Conservation (phyloP, 257 asterid species). For the Cynanchum wilfordii region DNA sequence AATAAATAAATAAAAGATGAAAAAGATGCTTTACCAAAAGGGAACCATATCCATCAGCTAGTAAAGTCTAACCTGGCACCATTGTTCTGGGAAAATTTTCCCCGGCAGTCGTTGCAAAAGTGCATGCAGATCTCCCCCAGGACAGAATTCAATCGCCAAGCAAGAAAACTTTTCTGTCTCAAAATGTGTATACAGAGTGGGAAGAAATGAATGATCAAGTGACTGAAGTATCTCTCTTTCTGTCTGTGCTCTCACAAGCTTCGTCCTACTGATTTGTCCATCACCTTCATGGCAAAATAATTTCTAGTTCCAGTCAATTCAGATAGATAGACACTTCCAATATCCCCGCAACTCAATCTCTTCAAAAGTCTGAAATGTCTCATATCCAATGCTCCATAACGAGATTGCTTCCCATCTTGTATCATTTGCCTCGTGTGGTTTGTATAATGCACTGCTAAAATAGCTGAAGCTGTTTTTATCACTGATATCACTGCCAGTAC, state of each 20-base stretch:
- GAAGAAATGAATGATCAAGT: constrained; percentile 63
- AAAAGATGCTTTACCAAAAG: background rate
- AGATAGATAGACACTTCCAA: constrained; percentile 52
- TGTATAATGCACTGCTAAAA: constrained; percentile 38
- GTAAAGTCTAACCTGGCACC: constrained; percentile 47
- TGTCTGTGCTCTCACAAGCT: constrained; percentile 57
- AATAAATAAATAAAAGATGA: too few species aligned
- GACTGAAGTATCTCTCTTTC: constrained; percentile 59
- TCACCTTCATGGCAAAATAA: constrained; percentile 68
- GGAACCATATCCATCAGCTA: background rate
- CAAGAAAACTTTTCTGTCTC: constrained; percentile 57
- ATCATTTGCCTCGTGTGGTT: constrained; percentile 61
- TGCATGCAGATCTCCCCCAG: constrained; percentile 65
- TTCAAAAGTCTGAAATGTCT: constrained; percentile 47
- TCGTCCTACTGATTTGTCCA: constrained; percentile 60
- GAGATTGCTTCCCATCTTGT: constrained; percentile 57
- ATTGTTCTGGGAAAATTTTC: constrained; percentile 47
- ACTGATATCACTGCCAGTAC: constrained; percentile 52
- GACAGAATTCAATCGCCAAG: constrained; percentile 63
- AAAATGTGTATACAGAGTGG: constrained; percentile 54
- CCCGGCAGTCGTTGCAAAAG: constrained; percentile 61
- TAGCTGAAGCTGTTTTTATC: constrained; percentile 62
- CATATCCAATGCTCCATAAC: constrained; percentile 41
- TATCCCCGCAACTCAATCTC: constrained; percentile 59
- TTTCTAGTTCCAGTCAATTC: constrained; percentile 53